Percentiles rank a stretch among this genome's conserved stretches.
Evolutionary conservation across 2,329 filamentous ascomycete genomes (phyloP).

Genomic region (Zopfia rhizophila): DNA sequence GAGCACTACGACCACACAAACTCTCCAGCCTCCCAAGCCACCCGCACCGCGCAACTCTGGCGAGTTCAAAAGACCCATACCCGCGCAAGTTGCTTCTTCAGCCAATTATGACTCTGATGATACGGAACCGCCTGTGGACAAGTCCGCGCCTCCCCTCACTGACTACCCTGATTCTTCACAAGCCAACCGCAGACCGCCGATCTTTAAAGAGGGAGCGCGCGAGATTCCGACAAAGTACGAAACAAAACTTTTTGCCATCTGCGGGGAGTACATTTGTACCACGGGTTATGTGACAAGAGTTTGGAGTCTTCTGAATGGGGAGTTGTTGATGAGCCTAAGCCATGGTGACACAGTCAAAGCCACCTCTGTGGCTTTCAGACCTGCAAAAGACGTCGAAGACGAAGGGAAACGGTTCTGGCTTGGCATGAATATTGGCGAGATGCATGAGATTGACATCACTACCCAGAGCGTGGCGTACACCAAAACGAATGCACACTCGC

Average conservation of each 20-base stretch:
- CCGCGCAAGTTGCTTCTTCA: conserved; percentile 1
- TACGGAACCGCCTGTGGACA: conserved; percentile 56
- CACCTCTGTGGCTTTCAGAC: conserved; percentile 86
- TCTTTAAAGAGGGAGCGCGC: conserved; percentile 74
- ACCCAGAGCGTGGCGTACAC: conserved; percentile 76
- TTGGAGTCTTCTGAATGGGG: conserved; percentile 86
- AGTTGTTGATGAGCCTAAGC: conserved; percentile 80
- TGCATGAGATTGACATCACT: conserved; percentile 86
- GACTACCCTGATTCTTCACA: conserved; percentile 87
- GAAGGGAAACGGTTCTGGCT: conserved; percentile 89
- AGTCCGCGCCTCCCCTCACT: conserved; percentile 63
- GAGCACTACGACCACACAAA: conserved; percentile 24
- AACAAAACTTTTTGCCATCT: conserved; percentile 85
- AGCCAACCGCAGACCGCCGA: conserved; percentile 84
- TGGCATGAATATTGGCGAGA: conserved; percentile 86
- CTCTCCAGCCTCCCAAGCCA: conserved; percentile 43
- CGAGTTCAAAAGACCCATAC: conserved; percentile 42
- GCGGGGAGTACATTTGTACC: conserved; percentile 86
- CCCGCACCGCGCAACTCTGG: conserved; percentile 48
- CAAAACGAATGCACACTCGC: conserved; percentile 77
- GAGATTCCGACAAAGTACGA: conserved; percentile 90
- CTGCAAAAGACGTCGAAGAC: conserved; percentile 77
- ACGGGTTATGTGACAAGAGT: conserved; percentile 87
- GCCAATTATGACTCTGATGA: conserved; percentile 62
- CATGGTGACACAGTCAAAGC: conserved; percentile 88